Evolutionary conservation across 495 filamentous ascomycete genomes (phyloP).

Genomic region (Podospora anserina): DNA sequence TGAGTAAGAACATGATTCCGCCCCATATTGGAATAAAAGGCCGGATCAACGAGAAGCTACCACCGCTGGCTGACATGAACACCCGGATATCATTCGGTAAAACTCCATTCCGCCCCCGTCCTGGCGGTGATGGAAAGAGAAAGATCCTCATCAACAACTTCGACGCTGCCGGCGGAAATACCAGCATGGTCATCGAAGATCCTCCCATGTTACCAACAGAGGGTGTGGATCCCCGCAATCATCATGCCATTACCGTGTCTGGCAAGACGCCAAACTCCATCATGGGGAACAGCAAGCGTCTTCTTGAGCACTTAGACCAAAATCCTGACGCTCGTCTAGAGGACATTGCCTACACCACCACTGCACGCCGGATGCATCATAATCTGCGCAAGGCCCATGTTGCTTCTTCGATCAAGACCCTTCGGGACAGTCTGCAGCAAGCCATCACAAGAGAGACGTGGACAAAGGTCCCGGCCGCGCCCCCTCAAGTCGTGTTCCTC

Average conservation of each 20-base stretch:
- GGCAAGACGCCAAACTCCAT: conserved; percentile 46
- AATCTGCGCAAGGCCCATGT: conserved; percentile 45
- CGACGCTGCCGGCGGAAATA: conserved; percentile 60
- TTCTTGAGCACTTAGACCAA: conserved; percentile 41
- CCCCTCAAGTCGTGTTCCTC: conserved; percentile 47
- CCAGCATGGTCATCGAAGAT: conserved; percentile 58
- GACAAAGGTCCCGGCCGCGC: conserved; percentile 54
- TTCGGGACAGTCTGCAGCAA: conserved; percentile 6
- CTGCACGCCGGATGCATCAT: conserved; percentile 67
- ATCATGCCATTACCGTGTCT: conserved; percentile 51
- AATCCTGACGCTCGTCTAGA: conserved; percentile 38
- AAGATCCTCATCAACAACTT: conserved; percentile 62
- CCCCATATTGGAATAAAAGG: conserved; percentile 80
- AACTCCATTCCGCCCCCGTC: conserved; percentile 54
- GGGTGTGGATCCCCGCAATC: conserved; percentile 42
- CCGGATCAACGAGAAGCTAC: conserved; percentile 66
- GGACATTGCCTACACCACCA: conserved; percentile 68
- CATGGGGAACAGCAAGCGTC: conserved; percentile 33
- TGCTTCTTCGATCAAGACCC: conserved; percentile 14
- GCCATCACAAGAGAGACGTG: neutral
- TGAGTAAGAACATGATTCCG: conserved; percentile 72
- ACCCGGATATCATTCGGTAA: conserved; percentile 59
- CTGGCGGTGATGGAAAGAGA: conserved; percentile 45
- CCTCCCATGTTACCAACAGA: conserved; percentile 24
- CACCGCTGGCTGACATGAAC: conserved; percentile 63